Conservation (phyloP, 2,329 filamentous ascomycete genomes). For the Botrytis cinerea region DNA sequence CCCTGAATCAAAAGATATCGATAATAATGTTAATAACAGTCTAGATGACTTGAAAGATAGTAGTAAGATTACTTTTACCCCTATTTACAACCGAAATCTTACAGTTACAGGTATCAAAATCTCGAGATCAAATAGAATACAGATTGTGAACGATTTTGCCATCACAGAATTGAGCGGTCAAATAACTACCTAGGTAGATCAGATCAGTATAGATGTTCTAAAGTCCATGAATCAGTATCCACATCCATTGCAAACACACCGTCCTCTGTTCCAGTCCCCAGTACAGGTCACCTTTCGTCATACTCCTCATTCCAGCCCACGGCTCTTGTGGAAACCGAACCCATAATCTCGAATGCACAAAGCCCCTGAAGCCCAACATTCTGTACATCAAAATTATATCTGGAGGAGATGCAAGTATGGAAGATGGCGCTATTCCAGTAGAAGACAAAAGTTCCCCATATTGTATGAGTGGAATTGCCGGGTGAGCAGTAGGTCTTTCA, state of each 20-base stretch:
- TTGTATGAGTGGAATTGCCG: neutral
- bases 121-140: neutral
- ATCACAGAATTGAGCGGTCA: neutral
- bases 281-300: no score
- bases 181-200: neutral
- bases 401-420: neutral
- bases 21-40: neutral
- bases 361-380: neutral
- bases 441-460: neutral
- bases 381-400: fast-evolving
- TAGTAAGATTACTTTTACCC: neutral
- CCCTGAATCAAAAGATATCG: neutral
- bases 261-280: no score
- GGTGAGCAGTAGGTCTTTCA: neutral
- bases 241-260: fast-evolving
- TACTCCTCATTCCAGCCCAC: neutral
- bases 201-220: neutral
- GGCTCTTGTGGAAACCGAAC: neutral
- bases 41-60: neutral
- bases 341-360: neutral
- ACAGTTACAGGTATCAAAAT: neutral
- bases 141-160: neutral
- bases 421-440: no score
- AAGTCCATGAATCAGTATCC: neutral
- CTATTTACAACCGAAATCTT: neutral